Conservation (phyloP, 345 rosid genomes). For the Corymbia maculata region DNA sequence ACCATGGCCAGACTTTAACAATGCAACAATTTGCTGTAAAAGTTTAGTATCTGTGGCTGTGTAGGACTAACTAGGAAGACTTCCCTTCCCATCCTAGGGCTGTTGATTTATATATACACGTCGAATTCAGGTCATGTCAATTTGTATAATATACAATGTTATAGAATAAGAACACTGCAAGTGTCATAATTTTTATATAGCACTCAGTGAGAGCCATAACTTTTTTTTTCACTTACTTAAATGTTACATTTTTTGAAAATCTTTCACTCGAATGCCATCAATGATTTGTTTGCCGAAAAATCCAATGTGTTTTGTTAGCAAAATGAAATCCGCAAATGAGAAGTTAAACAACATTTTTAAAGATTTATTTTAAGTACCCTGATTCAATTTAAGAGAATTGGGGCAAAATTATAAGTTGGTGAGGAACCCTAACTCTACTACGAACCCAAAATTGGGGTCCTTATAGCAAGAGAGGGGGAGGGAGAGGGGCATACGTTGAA, state of each 20-base stretch:
- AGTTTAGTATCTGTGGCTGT: not conserved
- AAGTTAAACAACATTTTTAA: too few species aligned
- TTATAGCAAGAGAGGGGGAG: not conserved
- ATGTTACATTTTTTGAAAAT: not conserved
- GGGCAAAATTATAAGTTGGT: not conserved
- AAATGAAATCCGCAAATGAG: not conserved
- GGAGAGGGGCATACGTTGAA: not conserved
- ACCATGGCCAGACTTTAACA: not conserved
- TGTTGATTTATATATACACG: not conserved
- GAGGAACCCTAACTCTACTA: not conserved
- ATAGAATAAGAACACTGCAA: not conserved
- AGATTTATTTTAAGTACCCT: not conserved
- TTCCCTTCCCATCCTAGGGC: not conserved
- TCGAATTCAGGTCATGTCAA: not conserved
- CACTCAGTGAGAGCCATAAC: rapidly evolving
- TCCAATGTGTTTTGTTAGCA: not conserved
- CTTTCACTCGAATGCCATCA: not conserved
- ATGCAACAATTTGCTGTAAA: not conserved
- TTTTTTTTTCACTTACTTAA: too few species aligned
- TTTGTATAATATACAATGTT: not conserved
- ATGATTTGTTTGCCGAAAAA: too few species aligned
- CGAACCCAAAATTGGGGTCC: not conserved
- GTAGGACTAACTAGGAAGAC: not conserved
- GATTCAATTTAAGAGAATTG: not conserved
- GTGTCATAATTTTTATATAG: too few species aligned